Conservation (phyloP, 2,329 filamentous ascomycete genomes). For the Nothophoma quercina region DNA sequence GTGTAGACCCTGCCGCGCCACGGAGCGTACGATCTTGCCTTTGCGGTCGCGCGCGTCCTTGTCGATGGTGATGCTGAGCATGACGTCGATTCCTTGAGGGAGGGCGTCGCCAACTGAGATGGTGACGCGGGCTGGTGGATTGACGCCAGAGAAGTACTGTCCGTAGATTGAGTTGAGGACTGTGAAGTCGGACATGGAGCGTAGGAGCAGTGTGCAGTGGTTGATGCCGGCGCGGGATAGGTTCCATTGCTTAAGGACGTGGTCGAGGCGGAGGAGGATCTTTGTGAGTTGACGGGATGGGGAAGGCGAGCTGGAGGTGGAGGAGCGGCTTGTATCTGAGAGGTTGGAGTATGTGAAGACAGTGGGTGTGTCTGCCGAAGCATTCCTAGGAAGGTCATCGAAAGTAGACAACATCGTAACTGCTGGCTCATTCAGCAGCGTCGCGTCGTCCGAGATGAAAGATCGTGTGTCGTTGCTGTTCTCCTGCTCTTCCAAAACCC, state of each 20-base stretch:
- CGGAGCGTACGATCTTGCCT: constrained; percentile 2
- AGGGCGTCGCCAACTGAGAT: constrained; percentile 77
- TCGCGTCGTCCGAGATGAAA: constrained; percentile 12
- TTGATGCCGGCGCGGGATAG: constrained; percentile 42
- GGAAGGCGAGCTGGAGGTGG: neutral
- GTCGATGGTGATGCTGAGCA: constrained; percentile 63
- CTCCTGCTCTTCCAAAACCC: constrained; percentile 38
- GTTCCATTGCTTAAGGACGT: constrained; percentile 33
- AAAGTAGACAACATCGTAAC: constrained; percentile 1
- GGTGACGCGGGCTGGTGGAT: constrained; percentile 85
- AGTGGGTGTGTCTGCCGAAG: constrained; percentile 37
- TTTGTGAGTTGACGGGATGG: constrained; percentile 45
- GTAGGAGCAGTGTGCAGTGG: constrained; percentile 71
- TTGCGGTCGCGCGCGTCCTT: constrained; percentile 33
- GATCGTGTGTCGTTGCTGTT: constrained; percentile 7
- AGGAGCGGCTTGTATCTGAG: constrained; percentile 17
- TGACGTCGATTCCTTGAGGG: constrained; percentile 66
- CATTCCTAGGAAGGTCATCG: constrained; percentile 23
- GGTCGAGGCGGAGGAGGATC: constrained; percentile 49
- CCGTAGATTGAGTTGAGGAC: constrained; percentile 79
- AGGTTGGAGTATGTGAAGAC: constrained; percentile 59
- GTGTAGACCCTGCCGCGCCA: constrained; percentile 68
- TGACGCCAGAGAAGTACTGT: constrained; percentile 75
- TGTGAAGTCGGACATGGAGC: constrained; percentile 80
- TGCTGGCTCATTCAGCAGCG: constrained; percentile 5